Evolutionary conservation across 2,329 filamentous ascomycete genomes (phyloP), one percentile per base, ranked within the genome.

Genomic region (Nigrospora osmanthi): DNA sequence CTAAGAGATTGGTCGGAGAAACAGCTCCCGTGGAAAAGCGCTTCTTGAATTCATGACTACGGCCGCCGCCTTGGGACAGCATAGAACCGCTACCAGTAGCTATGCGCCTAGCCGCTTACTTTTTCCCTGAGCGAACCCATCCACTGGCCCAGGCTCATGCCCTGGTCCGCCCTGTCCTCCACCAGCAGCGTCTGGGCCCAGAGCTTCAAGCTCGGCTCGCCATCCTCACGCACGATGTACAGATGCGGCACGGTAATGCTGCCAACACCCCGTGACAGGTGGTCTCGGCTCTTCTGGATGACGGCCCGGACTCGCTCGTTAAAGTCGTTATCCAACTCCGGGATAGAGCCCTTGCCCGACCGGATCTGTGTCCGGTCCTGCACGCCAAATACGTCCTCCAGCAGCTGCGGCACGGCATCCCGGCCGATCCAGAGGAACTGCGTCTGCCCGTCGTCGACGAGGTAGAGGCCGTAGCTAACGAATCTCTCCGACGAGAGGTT

Each of bases 351-450:
- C 76, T 98, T 98, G 64, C 93, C 93, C 51, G 96, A 88, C 53
- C 89, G 89, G 49, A 98, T 72, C 60, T 89, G 85, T 35, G 81
- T 83, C 60, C 87, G 83, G 66, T 96, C 90, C 38, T 84, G 75
- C 11, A 93, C 76, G 19, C 89, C 91, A 62, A 98, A 98, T 6
- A 97, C 91, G 57, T 98, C 93, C 43, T 77, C 68, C 35, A 97
- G 73, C 31, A 98, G 76, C 60, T 95, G 89, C 1, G 89, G 89
- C 28, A 98, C 89, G 1, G 91, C 85, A 54, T 98, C 91, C 33
- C 90, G 83, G 13, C 93, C 93, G 16, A 97, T 78, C 93, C 93
- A 98, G 40, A 98, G 69, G 76, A 98, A 98, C 63, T 98, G 93
- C 6, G 89, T 96, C 66, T 96, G 91, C 3, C 90, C 90, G 59